phyloP scores from a whole-genome alignment of 768 basidiomycete species.

The Termitomyces sp. region DNA sequence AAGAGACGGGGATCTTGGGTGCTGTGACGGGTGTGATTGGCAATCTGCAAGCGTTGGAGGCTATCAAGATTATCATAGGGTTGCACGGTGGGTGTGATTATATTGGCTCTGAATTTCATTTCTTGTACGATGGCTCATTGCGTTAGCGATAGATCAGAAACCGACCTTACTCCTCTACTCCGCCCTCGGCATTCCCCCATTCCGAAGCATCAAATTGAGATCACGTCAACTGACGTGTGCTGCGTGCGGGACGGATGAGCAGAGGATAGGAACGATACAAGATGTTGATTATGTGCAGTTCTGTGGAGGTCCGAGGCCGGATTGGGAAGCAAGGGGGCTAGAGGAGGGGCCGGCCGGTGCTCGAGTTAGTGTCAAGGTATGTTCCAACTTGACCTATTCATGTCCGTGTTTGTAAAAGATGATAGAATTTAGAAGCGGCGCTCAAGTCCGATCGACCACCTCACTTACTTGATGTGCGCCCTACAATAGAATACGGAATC shows the following conservation, averaged over 20 bases:
- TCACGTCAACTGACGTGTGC: constrained; percentile 62
- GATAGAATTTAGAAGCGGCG: constrained; percentile 21
- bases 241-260: constrained; percentile 60
- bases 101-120: neutral
- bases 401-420: neutral
- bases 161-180: constrained; percentile 40
- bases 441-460: constrained; percentile 23
- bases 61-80: constrained; percentile 49
- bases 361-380: constrained; percentile 42
- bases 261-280: constrained; percentile 39
- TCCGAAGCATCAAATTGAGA: constrained; percentile 81
- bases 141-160: constrained; percentile 44
- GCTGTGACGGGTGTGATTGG: constrained; percentile 88
- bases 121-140: constrained; percentile 54
- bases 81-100: constrained; percentile 36
- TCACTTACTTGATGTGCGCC: constrained; percentile 73
- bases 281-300: constrained; percentile 79
- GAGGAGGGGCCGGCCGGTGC: constrained; percentile 29
- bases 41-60: constrained; percentile 85
- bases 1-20: constrained; percentile 85
- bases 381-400: neutral
- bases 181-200: constrained; percentile 58
- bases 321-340: constrained; percentile 58
- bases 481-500: constrained; percentile 78
- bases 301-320: constrained; percentile 69